phyloP scores from a whole-genome alignment of 2,329 filamentous ascomycete genomes.

The Gaeumannomyces tritici region DNA sequence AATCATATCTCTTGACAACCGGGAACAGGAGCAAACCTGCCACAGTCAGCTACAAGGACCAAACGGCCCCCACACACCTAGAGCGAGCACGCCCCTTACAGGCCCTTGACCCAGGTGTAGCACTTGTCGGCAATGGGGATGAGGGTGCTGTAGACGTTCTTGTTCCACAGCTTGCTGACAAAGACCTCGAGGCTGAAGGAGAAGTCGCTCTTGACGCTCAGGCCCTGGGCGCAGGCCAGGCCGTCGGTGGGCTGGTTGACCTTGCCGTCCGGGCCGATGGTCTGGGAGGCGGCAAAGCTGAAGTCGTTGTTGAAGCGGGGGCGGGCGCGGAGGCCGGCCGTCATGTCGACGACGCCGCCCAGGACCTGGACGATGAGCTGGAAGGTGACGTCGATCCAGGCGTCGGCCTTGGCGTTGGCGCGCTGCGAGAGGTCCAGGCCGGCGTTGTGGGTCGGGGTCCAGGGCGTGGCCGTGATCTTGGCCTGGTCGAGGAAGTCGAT shows the following conservation, averaged over 20 bases:
- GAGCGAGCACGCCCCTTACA: not conserved
- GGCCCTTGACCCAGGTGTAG: constrained; percentile 10
- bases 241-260: constrained; percentile 7
- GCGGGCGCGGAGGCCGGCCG: constrained; percentile 15
- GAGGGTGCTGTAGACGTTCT: constrained; percentile 14
- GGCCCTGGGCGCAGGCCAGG: constrained; percentile 13
- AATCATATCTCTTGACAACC: too few species aligned
- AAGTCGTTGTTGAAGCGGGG: constrained; percentile 17
- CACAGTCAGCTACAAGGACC: too few species aligned
- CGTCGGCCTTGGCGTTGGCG: constrained; percentile 12
- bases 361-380: constrained; percentile 15
- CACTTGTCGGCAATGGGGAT: constrained; percentile 17
- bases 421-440: constrained; percentile 11
- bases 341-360: constrained; percentile 15
- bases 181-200: constrained; percentile 14
- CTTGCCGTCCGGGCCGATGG: constrained; percentile 6
- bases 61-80: too few species aligned
- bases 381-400: constrained; percentile 13
- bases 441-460: constrained; percentile 12
- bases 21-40: too few species aligned
- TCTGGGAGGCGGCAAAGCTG: constrained; percentile 12
- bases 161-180: constrained; percentile 16
- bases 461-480: constrained; percentile 7
- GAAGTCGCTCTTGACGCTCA: constrained; percentile 16
- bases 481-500: constrained; percentile 17